Evolutionary conservation across 805 yeast species (phyloP).

Genomic region (Wickerhamomyces canadensis): DNA sequence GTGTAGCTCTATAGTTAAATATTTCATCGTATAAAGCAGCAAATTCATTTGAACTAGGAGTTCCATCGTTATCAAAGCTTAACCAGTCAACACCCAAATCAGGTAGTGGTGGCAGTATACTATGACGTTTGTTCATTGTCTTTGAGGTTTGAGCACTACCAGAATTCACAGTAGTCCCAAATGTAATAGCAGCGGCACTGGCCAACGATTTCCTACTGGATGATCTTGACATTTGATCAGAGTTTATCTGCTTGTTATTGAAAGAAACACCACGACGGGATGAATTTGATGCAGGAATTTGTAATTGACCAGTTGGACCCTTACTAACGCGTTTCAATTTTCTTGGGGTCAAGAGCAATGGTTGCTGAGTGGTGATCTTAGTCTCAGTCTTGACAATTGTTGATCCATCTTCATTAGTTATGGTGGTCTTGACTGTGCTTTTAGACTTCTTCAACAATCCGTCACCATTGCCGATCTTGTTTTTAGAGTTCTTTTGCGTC

Average conservation of each 20-base stretch:
- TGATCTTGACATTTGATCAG: slow-evolving; percentile 17
- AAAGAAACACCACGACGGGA: slow-evolving; percentile 28
- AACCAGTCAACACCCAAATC: slow-evolving; percentile 22
- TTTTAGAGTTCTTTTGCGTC: slow-evolving; percentile 18
- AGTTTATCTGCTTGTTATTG: slow-evolving; percentile 18
- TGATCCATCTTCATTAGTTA: slow-evolving; percentile 27
- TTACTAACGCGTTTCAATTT: slow-evolving; percentile 18
- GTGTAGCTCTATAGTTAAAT: slow-evolving; percentile 17
- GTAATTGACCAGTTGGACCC: slow-evolving; percentile 21
- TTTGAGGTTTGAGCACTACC: background rate
- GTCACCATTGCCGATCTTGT: slow-evolving; percentile 24
- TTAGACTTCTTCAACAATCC: slow-evolving; percentile 35
- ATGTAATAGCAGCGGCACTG: slow-evolving; percentile 4
- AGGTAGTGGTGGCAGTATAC: slow-evolving; percentile 26
- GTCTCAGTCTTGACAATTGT: slow-evolving; percentile 14
- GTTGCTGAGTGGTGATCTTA: slow-evolving; percentile 8
- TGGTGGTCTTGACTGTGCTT: slow-evolving; percentile 37
- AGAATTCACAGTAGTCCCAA: background rate
- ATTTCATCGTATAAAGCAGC: slow-evolving; percentile 26
- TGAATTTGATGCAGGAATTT: slow-evolving; percentile 25
- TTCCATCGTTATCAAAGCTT: slow-evolving; percentile 11
- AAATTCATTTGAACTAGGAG: slow-evolving; percentile 21
- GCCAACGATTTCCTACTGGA: slow-evolving; percentile 18
- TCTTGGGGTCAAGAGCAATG: slow-evolving; percentile 10
- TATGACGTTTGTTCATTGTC: slow-evolving; percentile 17